Base-by-base conservation (phyloP, 768 basidiomycete genomes). In the Hericium coralloides region DNA sequence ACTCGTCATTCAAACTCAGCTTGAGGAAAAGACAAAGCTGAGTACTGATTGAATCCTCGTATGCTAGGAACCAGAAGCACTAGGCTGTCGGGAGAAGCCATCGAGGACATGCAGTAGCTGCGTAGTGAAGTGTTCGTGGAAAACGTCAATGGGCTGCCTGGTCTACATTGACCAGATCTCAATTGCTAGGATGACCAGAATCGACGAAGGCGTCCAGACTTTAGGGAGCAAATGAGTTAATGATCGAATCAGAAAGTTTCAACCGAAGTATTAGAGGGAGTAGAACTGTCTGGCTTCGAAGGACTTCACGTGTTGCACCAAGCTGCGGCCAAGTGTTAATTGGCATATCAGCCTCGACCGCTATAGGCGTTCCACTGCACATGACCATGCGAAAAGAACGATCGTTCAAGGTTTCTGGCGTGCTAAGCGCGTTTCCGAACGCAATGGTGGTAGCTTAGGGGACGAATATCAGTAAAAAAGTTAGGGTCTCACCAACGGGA, bases 181-280 rank as follows among this genome's bases (percentile, higher is more conserved):
- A 98, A n/a, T n/a, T 80, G 52, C 76, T 73, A 2, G 87, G 81
- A 68, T 98, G 92, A 17, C 77, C 69, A 0, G 80, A 70, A 62
- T 98, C 93, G 45, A 98, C 72, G 67, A 98, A 99, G 1, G 97
- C n/a, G 97, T 0, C 97, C 97, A 31, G 92, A 72, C 95, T 22
- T 18, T 99, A 56, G n/a, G 18, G 57, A 47, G 53, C 23, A 17
- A 55, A 6, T 57, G 31, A 31, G 31, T n/a, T 31, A 31, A 31
- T 31, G 31, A 31, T 55, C 20, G 50, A 26, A 22, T 49, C 4
- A 49, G 12, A 43, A 50, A 6, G 12, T 26, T n/a, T 53, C 31
- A 49, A 18, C 12, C 7, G 4, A n/a, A 26, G 18, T 62, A 76
- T 37, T 66, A 95, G 95, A 55, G 98, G 74, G 17, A 98, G 72